A percentile compares a stretch with the other conserved stretches of the same genome.
These are phyloP conservation scores for Ogataea hybrid DNA, from an alignment of 1,139 yeast species.

Conservation along the genomic window DNA sequence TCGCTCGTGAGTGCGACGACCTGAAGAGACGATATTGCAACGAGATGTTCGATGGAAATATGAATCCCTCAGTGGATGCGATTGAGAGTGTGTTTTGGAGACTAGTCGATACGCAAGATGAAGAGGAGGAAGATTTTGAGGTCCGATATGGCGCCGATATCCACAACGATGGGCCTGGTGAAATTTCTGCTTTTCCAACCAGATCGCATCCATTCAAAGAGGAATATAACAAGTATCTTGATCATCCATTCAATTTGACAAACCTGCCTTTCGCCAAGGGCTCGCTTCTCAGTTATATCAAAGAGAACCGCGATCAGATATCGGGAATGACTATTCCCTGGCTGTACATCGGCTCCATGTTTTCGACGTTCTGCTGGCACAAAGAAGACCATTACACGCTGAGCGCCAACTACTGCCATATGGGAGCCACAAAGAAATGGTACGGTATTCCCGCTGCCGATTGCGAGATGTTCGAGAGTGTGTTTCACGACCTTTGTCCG, in stretches of 20 bases:
- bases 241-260: slow-evolving; percentile 67
- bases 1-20: slow-evolving; percentile 54
- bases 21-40: slow-evolving; percentile 45
- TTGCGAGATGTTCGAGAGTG: slow-evolving; percentile 52
- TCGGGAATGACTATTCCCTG: slow-evolving; percentile 86
- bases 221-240: slow-evolving; percentile 39
- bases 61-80: slow-evolving; percentile 38
- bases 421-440: slow-evolving; percentile 77
- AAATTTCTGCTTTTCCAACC: slow-evolving; percentile 65
- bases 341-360: slow-evolving; percentile 72
- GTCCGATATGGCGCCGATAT: slow-evolving; percentile 81
- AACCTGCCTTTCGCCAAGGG: slow-evolving; percentile 66
- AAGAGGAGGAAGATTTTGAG: slow-evolving; percentile 44
- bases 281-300: slow-evolving; percentile 56
- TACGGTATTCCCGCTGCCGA: slow-evolving; percentile 64
- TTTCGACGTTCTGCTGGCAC: slow-evolving; percentile 84
- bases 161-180: slow-evolving; percentile 57
- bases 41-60: slow-evolving; percentile 24
- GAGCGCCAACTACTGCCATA: slow-evolving; percentile 75
- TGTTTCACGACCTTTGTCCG: slow-evolving; percentile 64
- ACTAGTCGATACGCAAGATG: slow-evolving; percentile 32
- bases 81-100: slow-evolving; percentile 66
- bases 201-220: slow-evolving; percentile 32
- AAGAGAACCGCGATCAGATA: slow-evolving; percentile 45
- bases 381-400: slow-evolving; percentile 79